phyloP scores from a whole-genome alignment of 345 rosid genomes.

The Populus davidiana region DNA sequence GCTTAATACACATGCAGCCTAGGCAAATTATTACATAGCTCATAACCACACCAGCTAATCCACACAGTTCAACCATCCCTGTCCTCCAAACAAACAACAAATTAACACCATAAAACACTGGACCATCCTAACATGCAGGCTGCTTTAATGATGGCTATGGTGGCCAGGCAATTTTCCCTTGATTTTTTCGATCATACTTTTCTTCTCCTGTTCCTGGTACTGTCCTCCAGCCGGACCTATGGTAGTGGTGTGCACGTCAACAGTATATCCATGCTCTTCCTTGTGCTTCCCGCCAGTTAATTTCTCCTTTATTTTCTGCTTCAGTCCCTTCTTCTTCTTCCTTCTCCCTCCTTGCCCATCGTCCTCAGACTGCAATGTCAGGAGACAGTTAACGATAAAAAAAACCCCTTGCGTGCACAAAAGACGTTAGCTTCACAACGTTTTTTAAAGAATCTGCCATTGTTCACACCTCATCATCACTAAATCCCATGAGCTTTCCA shows the following conservation, averaged over 20 bases:
- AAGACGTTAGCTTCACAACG: background rate
- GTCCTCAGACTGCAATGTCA: slow-evolving; percentile 46
- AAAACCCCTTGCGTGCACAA: background rate
- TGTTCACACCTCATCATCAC: too few relatives aligned
- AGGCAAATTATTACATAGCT: background rate
- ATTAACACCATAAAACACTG: background rate
- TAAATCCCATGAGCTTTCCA: too few relatives aligned
- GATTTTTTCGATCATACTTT: slow-evolving; percentile 67
- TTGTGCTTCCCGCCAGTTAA: slow-evolving; percentile 39
- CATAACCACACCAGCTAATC: background rate
- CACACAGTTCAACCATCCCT: background rate
- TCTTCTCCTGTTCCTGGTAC: slow-evolving; percentile 54
- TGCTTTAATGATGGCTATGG: slow-evolving; percentile 23
- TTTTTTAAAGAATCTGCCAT: background rate
- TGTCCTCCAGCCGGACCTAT: slow-evolving; percentile 12
- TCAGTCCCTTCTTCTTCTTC: slow-evolving; percentile 67
- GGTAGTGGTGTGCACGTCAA: slow-evolving; percentile 2
- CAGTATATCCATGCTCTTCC: slow-evolving; percentile 37
- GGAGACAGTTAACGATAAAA: too few relatives aligned
- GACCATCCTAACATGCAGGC: background rate
- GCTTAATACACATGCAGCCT: background rate
- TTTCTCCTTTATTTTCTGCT: slow-evolving; percentile 70
- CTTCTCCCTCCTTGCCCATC: slow-evolving; percentile 78
- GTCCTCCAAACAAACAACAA: background rate
- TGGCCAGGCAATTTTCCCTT: slow-evolving; percentile 75